These are phyloP conservation scores for Kluyveromyces sp. DNA, from an alignment of 1,139 yeast genomes.

Conservation along the genomic window DNA sequence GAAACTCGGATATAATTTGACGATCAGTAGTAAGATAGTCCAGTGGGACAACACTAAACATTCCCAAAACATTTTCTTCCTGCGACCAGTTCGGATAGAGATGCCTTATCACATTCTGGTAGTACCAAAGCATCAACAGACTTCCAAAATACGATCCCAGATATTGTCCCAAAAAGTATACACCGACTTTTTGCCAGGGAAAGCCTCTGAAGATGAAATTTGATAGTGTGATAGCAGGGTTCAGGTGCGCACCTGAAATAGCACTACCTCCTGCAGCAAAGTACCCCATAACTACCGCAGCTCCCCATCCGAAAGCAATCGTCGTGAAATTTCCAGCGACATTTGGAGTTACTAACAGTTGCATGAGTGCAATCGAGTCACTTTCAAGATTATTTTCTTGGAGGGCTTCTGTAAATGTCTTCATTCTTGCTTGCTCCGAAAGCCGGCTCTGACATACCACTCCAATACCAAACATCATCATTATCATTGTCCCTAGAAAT, in stretches of 20 bases:
- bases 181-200: slow-evolving; percentile 38
- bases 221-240: slow-evolving; percentile 38
- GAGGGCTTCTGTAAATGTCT: slow-evolving; percentile 7
- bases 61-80: slow-evolving; percentile 29
- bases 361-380: slow-evolving; percentile 10
- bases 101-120: slow-evolving; percentile 26
- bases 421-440: slow-evolving; percentile 19
- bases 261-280: slow-evolving; percentile 38
- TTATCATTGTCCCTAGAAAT: slow-evolving; percentile 41
- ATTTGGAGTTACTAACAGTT: slow-evolving; percentile 21
- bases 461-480: slow-evolving; percentile 41
- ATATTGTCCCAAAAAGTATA: slow-evolving; percentile 36
- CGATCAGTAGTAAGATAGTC: slow-evolving; percentile 38
- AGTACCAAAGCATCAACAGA: slow-evolving; percentile 34
- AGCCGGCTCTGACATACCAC: slow-evolving; percentile 40
- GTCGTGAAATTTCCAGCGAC: slow-evolving; percentile 38
- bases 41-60: slow-evolving; percentile 42
- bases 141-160: slow-evolving; percentile 39
- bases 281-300: slow-evolving; percentile 45
- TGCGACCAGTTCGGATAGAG: slow-evolving; percentile 25
- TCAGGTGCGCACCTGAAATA: slow-evolving; percentile 41
- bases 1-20: slow-evolving; percentile 41
- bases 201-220: slow-evolving; percentile 39
- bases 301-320: slow-evolving; percentile 44
- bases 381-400: slow-evolving; percentile 8